A percentile compares a stretch with the other conserved stretches of the same genome.
Conservation (phyloP, 176 grass and related monocot species). For the Cocos nucifera region DNA sequence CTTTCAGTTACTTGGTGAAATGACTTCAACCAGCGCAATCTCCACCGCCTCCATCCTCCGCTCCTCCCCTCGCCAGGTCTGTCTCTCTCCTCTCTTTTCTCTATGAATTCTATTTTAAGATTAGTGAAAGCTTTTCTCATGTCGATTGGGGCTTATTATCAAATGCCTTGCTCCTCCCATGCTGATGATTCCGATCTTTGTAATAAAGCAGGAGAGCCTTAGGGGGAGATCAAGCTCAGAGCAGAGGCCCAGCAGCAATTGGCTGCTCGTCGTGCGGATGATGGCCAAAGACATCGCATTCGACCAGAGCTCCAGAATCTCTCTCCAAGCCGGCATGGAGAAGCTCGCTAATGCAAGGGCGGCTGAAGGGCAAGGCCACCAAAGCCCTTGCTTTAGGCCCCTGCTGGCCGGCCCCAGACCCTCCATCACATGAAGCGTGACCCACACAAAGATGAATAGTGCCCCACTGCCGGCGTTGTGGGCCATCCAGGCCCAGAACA, state of each 20-base stretch:
- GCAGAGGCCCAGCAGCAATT: background rate
- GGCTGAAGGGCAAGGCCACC: too few species aligned
- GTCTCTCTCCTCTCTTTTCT: background rate
- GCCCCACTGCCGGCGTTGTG: too few species aligned
- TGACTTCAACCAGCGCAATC: constrained; percentile 13
- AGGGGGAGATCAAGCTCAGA: background rate
- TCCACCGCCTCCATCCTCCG: constrained; percentile 10
- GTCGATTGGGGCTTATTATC: too few species aligned
- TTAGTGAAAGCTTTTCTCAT: background rate
- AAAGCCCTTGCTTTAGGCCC: too few species aligned
- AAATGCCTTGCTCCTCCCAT: too few species aligned
- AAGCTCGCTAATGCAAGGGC: constrained; percentile 4
- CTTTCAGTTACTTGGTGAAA: too few species aligned
- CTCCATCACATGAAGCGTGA: too few species aligned
- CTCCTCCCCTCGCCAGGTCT: constrained; percentile 9
- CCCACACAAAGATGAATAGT: too few species aligned
- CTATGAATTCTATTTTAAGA: background rate
- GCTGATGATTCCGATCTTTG: background rate
- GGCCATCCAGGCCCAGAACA: too few species aligned
- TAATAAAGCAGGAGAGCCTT: background rate
- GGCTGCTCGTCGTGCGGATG: background rate
- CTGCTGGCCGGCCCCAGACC: too few species aligned
- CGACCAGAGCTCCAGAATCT: background rate
- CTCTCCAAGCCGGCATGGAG: background rate
- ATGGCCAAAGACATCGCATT: constrained; percentile 2